phyloP scores from a whole-genome alignment of 371 early-diverging fungal species.

The Mortierella sp. region DNA sequence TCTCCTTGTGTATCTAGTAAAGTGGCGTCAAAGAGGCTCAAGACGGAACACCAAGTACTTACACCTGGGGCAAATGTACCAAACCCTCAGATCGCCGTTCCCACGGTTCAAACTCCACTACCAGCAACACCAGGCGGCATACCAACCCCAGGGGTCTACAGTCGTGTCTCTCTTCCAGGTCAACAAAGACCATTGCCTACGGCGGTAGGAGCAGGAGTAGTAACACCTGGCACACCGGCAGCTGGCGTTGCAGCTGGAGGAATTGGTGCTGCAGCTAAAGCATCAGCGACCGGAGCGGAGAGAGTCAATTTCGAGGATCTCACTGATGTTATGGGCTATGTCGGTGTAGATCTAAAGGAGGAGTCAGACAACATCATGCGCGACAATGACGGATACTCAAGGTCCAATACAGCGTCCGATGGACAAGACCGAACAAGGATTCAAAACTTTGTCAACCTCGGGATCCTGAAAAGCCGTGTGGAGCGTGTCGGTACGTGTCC shows the following conservation, averaged over 20 bases:
- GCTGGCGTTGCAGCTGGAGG: conserved; percentile 1
- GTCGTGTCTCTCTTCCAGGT: conserved; percentile 47
- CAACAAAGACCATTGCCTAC: conserved; percentile 16
- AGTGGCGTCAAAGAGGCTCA: conserved; percentile 27
- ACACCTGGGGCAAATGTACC: conserved; percentile 16
- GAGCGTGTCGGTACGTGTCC: conserved; percentile 33
- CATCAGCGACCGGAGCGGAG: conserved; percentile 38
- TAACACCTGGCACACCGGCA: conserved; percentile 6
- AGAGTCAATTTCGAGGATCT: conserved; percentile 71
- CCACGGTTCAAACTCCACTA: conserved; percentile 15
- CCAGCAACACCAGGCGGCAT: conserved; percentile 21
- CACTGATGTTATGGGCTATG: conserved; percentile 88
- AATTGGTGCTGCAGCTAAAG: conserved; percentile 18
- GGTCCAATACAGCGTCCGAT: conserved; percentile 17
- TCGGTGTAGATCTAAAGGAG: conserved; percentile 82
- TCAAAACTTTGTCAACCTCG: conserved; percentile 38
- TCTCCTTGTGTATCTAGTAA: conserved; percentile 17
- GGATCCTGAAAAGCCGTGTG: conserved; percentile 22
- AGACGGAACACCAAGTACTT: conserved; percentile 28
- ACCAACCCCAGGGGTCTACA: conserved; percentile 19
- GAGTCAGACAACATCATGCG: conserved; percentile 55
- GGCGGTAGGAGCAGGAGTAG: conserved; percentile 10
- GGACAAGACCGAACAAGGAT: conserved; percentile 36
- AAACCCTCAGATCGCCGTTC: conserved; percentile 4
- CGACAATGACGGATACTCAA: conserved; percentile 53